Base-by-base conservation (phyloP, 495 filamentous ascomycete species). In the Tuber aestivum region DNA sequence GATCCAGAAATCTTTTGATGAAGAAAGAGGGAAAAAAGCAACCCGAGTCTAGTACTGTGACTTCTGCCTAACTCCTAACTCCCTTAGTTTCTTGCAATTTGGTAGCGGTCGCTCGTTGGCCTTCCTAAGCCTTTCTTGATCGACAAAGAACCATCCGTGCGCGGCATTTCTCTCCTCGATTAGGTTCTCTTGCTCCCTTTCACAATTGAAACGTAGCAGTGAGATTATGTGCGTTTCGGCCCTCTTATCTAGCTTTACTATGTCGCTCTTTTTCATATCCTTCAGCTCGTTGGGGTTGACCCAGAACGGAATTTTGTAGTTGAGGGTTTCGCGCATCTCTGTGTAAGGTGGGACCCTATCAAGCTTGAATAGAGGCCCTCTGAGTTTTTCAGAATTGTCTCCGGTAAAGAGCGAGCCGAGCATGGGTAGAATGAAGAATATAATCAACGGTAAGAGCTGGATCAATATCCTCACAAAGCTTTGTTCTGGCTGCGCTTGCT, bases 401-500 rank as follows among this genome's bases (percentile, higher is more conserved):
- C 89, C 89, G 42, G 89, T 90, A 83, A 97, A 94, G 35, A 97
- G 84, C 12, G 91, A 92, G 12, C 92, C 92, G 56, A 98, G 87
- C 5, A 97, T 86, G 1, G 95, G 95, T 73, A 98, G 88, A 68
- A 97, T 82, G 84, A 99, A 95, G 75, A 99, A 90, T 61, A 97
- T 85, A 38, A 97, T 86, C 72, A 99, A 89, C 35, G 95, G 95
- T 3, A 98, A 86, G 9, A 98, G 86, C 69, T 89, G 86, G 76
- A 89, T 83, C 70, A 93, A 77, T 12, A 86, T 92, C 84, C 82
- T 87, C 85, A 79, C 90, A 68, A 77, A 84, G 61, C 79, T 76
- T 81, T 84, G 86, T 44, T 42, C 71, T 72, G 84, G 85, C 85
- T 50, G 85, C 78, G 9, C 83, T 75, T 91, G 87, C 70, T 87